A percentile compares a stretch with the other conserved stretches of the same genome.
Conservation (phyloP, 2,329 filamentous ascomycete species). For the Neofusicoccum umdonicola region DNA sequence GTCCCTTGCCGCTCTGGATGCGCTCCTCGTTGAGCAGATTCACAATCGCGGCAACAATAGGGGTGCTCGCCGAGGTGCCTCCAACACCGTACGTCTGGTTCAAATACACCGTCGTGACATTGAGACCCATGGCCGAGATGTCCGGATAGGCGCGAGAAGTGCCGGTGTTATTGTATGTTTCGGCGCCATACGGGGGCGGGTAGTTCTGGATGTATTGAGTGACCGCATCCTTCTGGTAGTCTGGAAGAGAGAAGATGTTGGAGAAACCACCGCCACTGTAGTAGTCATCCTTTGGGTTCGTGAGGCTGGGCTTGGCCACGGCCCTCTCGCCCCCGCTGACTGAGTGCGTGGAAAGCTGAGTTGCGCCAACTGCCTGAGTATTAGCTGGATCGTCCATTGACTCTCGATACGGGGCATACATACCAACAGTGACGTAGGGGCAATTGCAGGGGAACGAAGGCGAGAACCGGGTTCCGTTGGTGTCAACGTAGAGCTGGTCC, state of each 20-base stretch:
- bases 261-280: slow-evolving; percentile 39
- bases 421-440: slow-evolving; percentile 59
- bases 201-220: slow-evolving; percentile 29
- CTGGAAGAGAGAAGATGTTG: slow-evolving; percentile 32
- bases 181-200: slow-evolving; percentile 20
- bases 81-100: slow-evolving; percentile 30
- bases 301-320: slow-evolving; percentile 17
- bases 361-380: background rate
- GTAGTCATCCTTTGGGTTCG: slow-evolving; percentile 7
- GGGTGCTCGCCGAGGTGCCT: slow-evolving; percentile 53
- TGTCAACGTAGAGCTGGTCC: slow-evolving; percentile 54
- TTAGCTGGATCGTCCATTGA: background rate
- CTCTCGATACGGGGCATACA: background rate
- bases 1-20: slow-evolving; percentile 34
- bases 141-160: slow-evolving; percentile 23
- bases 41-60: slow-evolving; percentile 49
- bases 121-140: slow-evolving; percentile 36
- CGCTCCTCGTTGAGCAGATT: slow-evolving; percentile 47
- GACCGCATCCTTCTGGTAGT: slow-evolving; percentile 42
- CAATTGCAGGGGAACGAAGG: slow-evolving; percentile 65
- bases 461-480: slow-evolving; percentile 54
- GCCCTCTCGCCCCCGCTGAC: slow-evolving; percentile 21
- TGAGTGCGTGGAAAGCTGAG: background rate
- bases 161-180: slow-evolving; percentile 33
- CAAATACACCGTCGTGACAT: slow-evolving; percentile 40